Conservation (phyloP, 129 eudicot species). For the Helianthus annuus region HanXRQr2.0-SUNRISE NC_035436.2:143344587-143345086, state of each 20-base stretch:
- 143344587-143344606: neutral
- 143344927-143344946: too few relatives aligned
- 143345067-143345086: too few relatives aligned
- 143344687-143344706: neutral
- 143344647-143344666: neutral
- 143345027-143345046: too few relatives aligned
- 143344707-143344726: conserved; percentile 2
- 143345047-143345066: too few relatives aligned
- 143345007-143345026: too few relatives aligned
- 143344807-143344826: neutral
- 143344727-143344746: neutral
- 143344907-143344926: too few relatives aligned
- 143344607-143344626: neutral
- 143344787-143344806: neutral
- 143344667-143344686: neutral
- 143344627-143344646: neutral
- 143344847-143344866: neutral
- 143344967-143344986: too few relatives aligned
- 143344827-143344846: neutral
- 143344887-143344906: too few relatives aligned
- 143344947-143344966: too few relatives aligned
- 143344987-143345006: too few relatives aligned
- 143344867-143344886: neutral
- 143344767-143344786: neutral
- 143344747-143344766: neutral